phyloP scores from a whole-genome alignment of 2,329 filamentous ascomycete genomes.

The Septoria linicola region DNA sequence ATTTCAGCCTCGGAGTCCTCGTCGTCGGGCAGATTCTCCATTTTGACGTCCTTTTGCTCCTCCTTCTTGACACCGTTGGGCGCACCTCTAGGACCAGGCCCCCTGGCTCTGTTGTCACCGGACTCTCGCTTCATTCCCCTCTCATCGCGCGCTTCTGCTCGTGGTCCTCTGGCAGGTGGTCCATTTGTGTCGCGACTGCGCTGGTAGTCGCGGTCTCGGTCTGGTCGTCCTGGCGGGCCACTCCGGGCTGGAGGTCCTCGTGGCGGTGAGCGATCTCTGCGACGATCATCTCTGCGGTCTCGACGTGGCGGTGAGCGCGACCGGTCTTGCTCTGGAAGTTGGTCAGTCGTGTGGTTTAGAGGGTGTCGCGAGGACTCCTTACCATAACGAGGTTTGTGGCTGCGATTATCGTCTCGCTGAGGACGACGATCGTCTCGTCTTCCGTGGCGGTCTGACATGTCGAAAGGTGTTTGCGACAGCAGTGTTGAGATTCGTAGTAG shows the following conservation, averaged over 20 bases:
- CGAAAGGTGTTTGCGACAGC: slow-evolving; percentile 14
- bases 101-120: slow-evolving; percentile 8
- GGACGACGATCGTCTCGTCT: slow-evolving; percentile 29
- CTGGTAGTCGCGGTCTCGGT: slow-evolving; percentile 27
- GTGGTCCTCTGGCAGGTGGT: slow-evolving; percentile 11
- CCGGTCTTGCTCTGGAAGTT: slow-evolving; percentile 30
- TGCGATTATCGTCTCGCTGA: slow-evolving; percentile 30
- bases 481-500: background rate
- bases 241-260: slow-evolving; percentile 20
- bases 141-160: slow-evolving; percentile 18
- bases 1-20: slow-evolving; percentile 70
- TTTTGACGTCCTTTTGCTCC: slow-evolving; percentile 23
- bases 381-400: slow-evolving; percentile 33
- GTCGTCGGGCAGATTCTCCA: slow-evolving; percentile 30
- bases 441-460: slow-evolving; percentile 28
- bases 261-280: slow-evolving; percentile 33
- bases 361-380: background rate
- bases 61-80: slow-evolving; percentile 10
- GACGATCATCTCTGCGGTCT: slow-evolving; percentile 33
- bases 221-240: slow-evolving; percentile 23
- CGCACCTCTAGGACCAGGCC: slow-evolving; percentile 4
- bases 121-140: slow-evolving; percentile 17
- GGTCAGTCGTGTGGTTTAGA: slow-evolving; percentile 18
- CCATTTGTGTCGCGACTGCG: slow-evolving; percentile 18
- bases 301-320: slow-evolving; percentile 35